Evolutionary conservation across 2,329 filamentous ascomycete species (phyloP).

Genomic region (Periconia sp.): DNA sequence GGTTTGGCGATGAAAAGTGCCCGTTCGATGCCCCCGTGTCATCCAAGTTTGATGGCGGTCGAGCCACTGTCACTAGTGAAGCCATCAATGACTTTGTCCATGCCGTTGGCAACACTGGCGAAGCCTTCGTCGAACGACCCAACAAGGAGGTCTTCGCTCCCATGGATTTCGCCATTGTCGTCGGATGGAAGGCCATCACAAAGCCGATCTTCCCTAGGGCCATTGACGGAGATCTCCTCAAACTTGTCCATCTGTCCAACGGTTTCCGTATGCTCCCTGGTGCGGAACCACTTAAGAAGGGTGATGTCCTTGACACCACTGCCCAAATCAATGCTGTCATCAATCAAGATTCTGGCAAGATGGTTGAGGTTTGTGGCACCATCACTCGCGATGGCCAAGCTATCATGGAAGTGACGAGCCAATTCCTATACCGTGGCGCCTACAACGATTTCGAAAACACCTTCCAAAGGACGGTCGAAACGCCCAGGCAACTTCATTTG

Average conservation of each 20-base stretch:
- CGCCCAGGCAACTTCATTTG: conserved; percentile 89
- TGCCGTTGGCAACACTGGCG: conserved; percentile 94
- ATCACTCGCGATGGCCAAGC: conserved; percentile 80
- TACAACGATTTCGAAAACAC: conserved; percentile 98
- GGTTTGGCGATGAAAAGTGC: conserved; percentile 86
- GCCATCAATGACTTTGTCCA: conserved; percentile 99
- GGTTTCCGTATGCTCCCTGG: conserved; percentile 98
- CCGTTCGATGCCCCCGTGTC: conserved; percentile 85
- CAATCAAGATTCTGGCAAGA: conserved; percentile 97
- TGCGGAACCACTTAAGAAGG: conserved; percentile 92
- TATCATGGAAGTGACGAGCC: conserved; percentile 98
- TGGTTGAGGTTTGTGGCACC: conserved; percentile 99
- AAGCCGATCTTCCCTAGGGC: conserved; percentile 98
- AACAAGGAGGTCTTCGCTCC: conserved; percentile 93
- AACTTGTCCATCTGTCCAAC: conserved; percentile 95
- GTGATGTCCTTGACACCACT: conserved; percentile 87
- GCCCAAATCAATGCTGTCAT: conserved; percentile 97
- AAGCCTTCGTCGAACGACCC: conserved; percentile 93
- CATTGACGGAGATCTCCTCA: conserved; percentile 94
- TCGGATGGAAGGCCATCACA: conserved; percentile 98
- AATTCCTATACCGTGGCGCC: conserved; percentile 92
- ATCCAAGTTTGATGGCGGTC: conserved; percentile 86
- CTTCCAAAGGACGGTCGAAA: conserved; percentile 96
- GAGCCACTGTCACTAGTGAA: conserved; percentile 82
- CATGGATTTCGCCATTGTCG: conserved; percentile 99